A percentile compares a stretch with the other conserved stretches of the same genome.
Conservation (phyloP, 495 filamentous ascomycete species). For the Lentithecium fluviatile region DNA sequence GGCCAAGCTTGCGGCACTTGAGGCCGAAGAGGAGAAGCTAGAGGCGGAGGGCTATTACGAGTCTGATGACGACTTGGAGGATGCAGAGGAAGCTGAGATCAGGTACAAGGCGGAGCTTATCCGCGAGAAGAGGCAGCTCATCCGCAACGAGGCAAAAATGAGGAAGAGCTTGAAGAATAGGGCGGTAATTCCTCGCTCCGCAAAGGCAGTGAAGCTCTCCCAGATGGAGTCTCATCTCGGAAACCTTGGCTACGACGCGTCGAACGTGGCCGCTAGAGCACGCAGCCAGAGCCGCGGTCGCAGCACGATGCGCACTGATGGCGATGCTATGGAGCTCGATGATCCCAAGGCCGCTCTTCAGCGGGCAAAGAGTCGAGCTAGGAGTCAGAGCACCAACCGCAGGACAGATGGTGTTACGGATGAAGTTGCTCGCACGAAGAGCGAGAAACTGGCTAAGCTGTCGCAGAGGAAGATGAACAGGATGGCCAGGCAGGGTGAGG, state of each 20-base stretch:
- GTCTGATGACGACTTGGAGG: conserved; percentile 54
- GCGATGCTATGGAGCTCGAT: conserved; percentile 89
- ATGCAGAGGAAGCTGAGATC: conserved; percentile 77
- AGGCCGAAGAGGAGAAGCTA: conserved; percentile 90
- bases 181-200: conserved; percentile 78
- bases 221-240: conserved; percentile 83
- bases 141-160: conserved; percentile 88
- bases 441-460: conserved; percentile 80
- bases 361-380: conserved; percentile 71
- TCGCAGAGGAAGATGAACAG: conserved; percentile 98
- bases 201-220: conserved; percentile 70
- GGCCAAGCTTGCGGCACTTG: conserved; percentile 79
- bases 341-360: conserved; percentile 40
- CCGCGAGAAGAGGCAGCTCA: conserved; percentile 82
- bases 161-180: conserved; percentile 95
- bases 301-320: conserved; percentile 51
- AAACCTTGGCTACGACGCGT: conserved; percentile 78
- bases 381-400: conserved; percentile 77
- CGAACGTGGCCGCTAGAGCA: conserved; percentile 67
- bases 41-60: conserved; percentile 83
- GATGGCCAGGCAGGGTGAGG: conserved; percentile 93
- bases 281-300: conserved; percentile 71
- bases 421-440: conserved; percentile 64
- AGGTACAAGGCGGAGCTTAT: conserved; percentile 91
- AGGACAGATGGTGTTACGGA: conserved; percentile 74